Evolutionary conservation across 805 yeast genomes (phyloP), one percentile per base, ranked within the genome.

Genomic region (Ogataea ganodermae): DNA sequence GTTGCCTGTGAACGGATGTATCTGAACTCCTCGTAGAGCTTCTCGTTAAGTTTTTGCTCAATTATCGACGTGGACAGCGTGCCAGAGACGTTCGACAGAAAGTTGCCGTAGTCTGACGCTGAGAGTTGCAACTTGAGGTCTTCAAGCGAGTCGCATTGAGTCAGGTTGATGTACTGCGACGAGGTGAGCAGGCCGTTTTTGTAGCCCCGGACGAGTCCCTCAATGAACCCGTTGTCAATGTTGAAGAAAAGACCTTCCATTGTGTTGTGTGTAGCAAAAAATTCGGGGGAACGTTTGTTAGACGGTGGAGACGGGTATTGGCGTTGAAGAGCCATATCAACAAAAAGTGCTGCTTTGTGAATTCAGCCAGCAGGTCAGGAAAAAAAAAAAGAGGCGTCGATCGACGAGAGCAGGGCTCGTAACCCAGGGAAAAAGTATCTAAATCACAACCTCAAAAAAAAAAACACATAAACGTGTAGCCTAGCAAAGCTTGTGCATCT

Each of bases 231-330:
- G 66, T 78, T 65, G 44, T 92, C 91, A 53, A 90, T 76, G 72
- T 94, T 94, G 73, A 94, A 94, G 69, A 76, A 89, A 42, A 92
- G 77, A 22, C 97, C 97, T 67, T 94, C 98, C 99, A 92, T 92
- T 8, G 32, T 38, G 23, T 3, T 18, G 14, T 16, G 21, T 21
- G 26, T n/a, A 14, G 35, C 20, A 17, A 14, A 6, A 8, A 12
- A 31, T 6, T 14, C 14, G 35, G 20, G 35, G 35, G 20, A n/a
- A 33, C 3, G 10, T 16, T 28, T 26, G 33, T 3, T n/a, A 33
- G 24, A 23, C 22, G 21, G 18, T 2, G 16, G 24, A 17, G 24
- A 24, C 14, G 20, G 12, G 18, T 18, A 13, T 17, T 33, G 22
- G 22, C 14, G 27, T 20, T 9, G 23, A 20, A 10, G 12, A 20